Conservation (phyloP, 2,329 filamentous ascomycete genomes). For the Mollisia scopiformis region DNA sequence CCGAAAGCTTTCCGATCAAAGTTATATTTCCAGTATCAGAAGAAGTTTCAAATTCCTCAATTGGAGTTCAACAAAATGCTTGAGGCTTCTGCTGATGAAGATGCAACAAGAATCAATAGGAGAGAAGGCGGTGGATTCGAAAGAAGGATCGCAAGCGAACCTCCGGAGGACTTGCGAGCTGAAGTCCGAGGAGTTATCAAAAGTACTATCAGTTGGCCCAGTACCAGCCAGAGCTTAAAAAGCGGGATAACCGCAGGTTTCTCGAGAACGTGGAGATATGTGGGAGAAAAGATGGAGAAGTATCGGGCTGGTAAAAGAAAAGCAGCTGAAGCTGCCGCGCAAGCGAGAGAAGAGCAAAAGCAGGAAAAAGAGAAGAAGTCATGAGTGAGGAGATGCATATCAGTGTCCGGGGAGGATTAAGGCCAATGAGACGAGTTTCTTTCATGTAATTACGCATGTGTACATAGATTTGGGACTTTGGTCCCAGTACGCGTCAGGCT, state of each 20-base stretch:
- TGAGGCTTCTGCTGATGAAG: conserved; percentile 72
- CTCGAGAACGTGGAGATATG: conserved; percentile 70
- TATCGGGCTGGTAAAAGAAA: conserved; percentile 44
- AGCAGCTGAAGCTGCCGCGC: conserved; percentile 18
- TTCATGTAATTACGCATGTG: conserved; percentile 14
- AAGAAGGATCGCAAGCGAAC: conserved; percentile 75
- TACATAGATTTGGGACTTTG: conserved; percentile 10
- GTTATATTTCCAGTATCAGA: conserved; percentile 93
- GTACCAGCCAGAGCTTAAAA: conserved; percentile 85
- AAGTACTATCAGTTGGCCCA: conserved; percentile 91
- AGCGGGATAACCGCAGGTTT: conserved; percentile 79
- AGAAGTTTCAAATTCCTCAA: conserved; percentile 83
- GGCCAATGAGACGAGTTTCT: conserved; percentile 16
- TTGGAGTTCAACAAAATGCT: conserved; percentile 86
- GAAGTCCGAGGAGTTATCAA: conserved; percentile 78
- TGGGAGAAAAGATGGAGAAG: conserved; percentile 79
- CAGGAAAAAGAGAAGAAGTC: neutral
- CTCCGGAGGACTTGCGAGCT: conserved; percentile 65
- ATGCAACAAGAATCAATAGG: conserved; percentile 68
- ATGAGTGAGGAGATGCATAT: neutral
- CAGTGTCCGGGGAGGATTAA: neutral
- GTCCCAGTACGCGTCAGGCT: conserved; percentile 5
- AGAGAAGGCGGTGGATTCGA: conserved; percentile 86
- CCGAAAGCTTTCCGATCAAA: conserved; percentile 86
- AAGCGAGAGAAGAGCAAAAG: conserved; percentile 14